Evolutionary conservation across 495 filamentous ascomycete species (phyloP).

Genomic region (Aspergillus egyptiacus): DNA sequence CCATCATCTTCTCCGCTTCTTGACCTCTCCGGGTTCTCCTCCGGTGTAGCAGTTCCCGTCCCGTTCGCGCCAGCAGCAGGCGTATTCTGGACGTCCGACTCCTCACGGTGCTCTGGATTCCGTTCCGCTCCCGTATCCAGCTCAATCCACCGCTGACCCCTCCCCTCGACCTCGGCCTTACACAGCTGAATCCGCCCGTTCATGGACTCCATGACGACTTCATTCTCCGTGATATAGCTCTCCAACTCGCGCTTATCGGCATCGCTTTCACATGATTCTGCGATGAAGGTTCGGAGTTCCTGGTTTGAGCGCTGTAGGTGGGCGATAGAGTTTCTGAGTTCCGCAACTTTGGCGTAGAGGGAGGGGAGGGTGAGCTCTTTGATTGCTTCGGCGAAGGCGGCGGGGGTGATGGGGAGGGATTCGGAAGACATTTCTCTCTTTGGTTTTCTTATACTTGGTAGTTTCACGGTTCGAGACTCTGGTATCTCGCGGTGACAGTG

Average conservation of each 20-base stretch:
- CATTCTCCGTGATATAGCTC: constrained; percentile 57
- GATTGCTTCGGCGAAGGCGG: constrained; percentile 60
- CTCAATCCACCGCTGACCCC: constrained; percentile 67
- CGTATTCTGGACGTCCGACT: background rate
- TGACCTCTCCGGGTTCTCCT: background rate
- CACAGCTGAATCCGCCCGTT: constrained; percentile 62
- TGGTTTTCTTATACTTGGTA: background rate
- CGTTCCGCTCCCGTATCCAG: constrained; percentile 27
- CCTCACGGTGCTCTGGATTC: background rate
- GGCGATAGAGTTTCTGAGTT: constrained; percentile 74
- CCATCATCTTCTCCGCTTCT: constrained; percentile 27
- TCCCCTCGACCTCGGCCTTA: constrained; percentile 65
- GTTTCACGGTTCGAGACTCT: background rate
- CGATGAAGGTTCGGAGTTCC: constrained; percentile 56
- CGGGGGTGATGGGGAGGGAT: constrained; percentile 31
- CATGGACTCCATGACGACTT: constrained; percentile 67
- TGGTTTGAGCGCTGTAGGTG: constrained; percentile 77
- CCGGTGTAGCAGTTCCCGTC: background rate
- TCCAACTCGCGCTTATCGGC: constrained; percentile 58
- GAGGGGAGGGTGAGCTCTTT: constrained; percentile 61
- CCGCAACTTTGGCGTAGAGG: constrained; percentile 73
- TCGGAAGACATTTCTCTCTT: constrained; percentile 31
- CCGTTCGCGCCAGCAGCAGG: constrained; percentile 3
- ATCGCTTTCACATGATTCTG: constrained; percentile 45
- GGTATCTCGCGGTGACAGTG: background rate